Percentiles rank a stretch among this genome's conserved stretches.
Evolutionary conservation across 2,329 filamentous ascomycete genomes (phyloP).

Genomic region (Cladosporium cucumerinum): DNA sequence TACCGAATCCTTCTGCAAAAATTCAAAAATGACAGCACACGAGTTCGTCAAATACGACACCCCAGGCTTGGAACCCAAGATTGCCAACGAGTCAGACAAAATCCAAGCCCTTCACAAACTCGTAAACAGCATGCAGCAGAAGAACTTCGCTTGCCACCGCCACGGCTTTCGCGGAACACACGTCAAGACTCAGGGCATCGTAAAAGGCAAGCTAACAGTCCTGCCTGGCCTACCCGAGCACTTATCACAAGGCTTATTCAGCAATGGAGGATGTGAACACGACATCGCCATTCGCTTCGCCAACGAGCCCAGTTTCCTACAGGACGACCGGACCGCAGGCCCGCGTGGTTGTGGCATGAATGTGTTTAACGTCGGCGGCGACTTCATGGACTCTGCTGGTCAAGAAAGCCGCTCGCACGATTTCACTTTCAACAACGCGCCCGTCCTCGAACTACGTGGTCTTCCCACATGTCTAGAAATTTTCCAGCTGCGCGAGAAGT

Average conservation of each 20-base stretch:
- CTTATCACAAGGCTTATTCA: constrained; percentile 22
- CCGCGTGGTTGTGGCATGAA: constrained; percentile 26
- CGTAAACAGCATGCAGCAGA: constrained; percentile 22
- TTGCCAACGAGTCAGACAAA: constrained; percentile 20
- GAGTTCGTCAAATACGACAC: neutral
- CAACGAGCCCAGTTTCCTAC: constrained; percentile 24
- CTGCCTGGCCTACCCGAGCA: constrained; percentile 24
- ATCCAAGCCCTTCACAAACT: constrained; percentile 18
- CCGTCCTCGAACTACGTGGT: constrained; percentile 33
- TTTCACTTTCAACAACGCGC: constrained; percentile 36
- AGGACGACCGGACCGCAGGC: constrained; percentile 22
- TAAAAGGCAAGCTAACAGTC: constrained; percentile 25
- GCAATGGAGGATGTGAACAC: constrained; percentile 31
- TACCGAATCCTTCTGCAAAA: neutral
- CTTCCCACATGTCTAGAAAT: constrained; percentile 35
- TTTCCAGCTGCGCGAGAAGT: constrained; percentile 31
- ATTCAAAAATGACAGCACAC: neutral
- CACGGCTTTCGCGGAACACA: constrained; percentile 24
- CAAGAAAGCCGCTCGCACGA: constrained; percentile 26
- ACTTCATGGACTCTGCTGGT: constrained; percentile 20
- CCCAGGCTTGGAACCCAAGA: constrained; percentile 11
- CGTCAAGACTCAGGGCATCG: constrained; percentile 25
- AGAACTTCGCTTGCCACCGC: constrained; percentile 24
- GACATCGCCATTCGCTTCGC: constrained; percentile 20
- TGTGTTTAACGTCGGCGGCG: constrained; percentile 23